Evolutionary conservation across 306 rosid species (phyloP).

Genomic region (Elaeagnus macrophylla): DNA sequence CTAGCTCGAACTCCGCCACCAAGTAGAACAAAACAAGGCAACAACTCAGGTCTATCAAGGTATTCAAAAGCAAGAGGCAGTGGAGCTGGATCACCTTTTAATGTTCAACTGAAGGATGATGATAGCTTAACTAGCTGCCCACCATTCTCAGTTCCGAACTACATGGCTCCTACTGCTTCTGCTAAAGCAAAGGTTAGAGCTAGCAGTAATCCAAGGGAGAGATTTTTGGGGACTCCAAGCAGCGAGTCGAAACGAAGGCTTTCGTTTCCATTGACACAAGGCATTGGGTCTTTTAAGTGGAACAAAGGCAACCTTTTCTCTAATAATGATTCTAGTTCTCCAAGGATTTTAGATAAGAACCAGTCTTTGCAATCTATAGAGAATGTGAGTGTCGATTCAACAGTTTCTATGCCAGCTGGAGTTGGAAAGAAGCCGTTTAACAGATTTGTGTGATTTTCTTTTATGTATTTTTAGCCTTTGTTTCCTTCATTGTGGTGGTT

Average conservation of each 20-base stretch:
- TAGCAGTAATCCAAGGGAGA: constrained; percentile 65
- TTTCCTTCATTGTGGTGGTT: constrained; percentile 20
- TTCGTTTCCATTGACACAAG: constrained; percentile 71
- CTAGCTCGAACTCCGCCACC: constrained; percentile 43
- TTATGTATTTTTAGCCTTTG: constrained; percentile 27
- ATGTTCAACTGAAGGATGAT: constrained; percentile 52
- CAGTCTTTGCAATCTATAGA: constrained; percentile 55
- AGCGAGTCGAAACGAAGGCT: constrained; percentile 66
- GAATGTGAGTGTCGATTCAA: constrained; percentile 76
- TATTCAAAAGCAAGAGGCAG: constrained; percentile 38
- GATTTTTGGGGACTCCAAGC: constrained; percentile 61
- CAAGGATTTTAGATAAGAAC: constrained; percentile 40
- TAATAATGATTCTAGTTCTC: constrained; percentile 42
- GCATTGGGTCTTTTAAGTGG: constrained; percentile 81
- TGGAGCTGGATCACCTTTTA: constrained; percentile 54
- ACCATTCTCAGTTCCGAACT: constrained; percentile 79
- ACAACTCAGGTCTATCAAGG: constrained; percentile 35
- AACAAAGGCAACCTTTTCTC: constrained; percentile 45
- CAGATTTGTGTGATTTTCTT: constrained; percentile 84
- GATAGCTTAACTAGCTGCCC: constrained; percentile 94
- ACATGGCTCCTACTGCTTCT: constrained; percentile 78
- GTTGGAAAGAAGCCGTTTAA: constrained; percentile 90
- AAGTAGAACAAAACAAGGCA: constrained; percentile 43
- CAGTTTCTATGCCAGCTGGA: constrained; percentile 69
- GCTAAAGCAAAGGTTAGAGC: constrained; percentile 72